These are phyloP conservation scores for Primulina tabacum DNA, from an alignment of 257 asterid species.

Conservation along the genomic window DNA sequence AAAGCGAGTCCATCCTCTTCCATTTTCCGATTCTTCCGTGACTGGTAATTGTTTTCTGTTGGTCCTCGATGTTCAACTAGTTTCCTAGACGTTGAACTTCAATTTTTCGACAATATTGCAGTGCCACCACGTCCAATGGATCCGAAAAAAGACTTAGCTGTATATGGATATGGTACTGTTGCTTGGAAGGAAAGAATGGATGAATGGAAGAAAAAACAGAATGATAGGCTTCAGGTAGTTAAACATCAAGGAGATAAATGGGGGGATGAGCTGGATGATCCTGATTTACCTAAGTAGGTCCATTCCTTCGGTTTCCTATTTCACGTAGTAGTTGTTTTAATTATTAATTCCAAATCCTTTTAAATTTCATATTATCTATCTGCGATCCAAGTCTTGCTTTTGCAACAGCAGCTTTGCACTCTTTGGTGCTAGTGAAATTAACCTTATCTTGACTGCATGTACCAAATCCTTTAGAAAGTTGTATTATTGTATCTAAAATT, in stretches of 20 bases:
- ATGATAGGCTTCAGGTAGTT: conserved; percentile 85
- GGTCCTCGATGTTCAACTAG: too few relatives aligned
- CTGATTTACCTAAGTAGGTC: conserved; percentile 92
- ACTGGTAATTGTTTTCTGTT: conserved; percentile 39
- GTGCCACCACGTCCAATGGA: conserved; percentile 98
- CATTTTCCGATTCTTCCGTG: conserved; percentile 68
- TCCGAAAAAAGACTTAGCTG: conserved; percentile 94
- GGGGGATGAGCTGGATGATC: conserved; percentile 81
- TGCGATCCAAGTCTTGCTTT: conserved; percentile 10
- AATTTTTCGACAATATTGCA: conserved; percentile 24
- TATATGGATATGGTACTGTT: conserved; percentile 91
- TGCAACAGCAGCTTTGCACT: conserved; percentile 24
- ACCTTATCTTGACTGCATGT: not conserved
- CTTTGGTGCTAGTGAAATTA: conserved; percentile 20
- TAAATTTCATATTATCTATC: conserved; percentile 14
- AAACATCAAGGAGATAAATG: conserved; percentile 81
- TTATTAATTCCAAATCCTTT: conserved; percentile 21
- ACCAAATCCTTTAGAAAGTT: not conserved
- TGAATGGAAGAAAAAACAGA: conserved; percentile 94
- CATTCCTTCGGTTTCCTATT: conserved; percentile 27
- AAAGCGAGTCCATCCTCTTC: conserved; percentile 73
- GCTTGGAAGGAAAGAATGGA: conserved; percentile 99
- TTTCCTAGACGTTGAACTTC: conserved; percentile 19
- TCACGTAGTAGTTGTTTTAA: conserved; percentile 28
- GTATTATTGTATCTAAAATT: not conserved